Base-by-base conservation (phyloP, 2,329 filamentous ascomycete species). In the Exophiala mesophila region DNA sequence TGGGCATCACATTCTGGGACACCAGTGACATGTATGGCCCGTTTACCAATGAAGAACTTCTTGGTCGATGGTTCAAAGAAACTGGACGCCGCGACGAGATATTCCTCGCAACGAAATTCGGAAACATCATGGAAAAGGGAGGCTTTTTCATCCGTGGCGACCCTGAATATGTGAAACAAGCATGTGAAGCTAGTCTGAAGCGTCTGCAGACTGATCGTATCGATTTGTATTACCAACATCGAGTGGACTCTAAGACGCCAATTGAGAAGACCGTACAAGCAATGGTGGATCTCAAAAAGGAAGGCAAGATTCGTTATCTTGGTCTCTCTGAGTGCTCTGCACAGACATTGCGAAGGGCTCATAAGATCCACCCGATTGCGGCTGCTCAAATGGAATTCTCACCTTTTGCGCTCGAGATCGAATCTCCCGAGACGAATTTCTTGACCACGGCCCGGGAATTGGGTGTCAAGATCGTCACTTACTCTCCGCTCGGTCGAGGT, bases 381-480 rank as follows among this genome's bases (percentile, higher is more conserved):
- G 70, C 68, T 10, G 65, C 71, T 18, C 72, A 77, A 58, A 63
- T 71, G 38, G 72, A 74, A 53, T 74, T 69, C 58, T 68, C 63
- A 3, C 65, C 68, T 1, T 73, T 69, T 52, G 59, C 60, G 3
- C 55, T 65, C 9, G 69, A 71, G 41, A 71, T 73, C 40, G 72
- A 76, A 31, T 19, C 19, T 8, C 55, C 62, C 0, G 26, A 36
- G 10, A 39, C 59, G 68, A 50, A 67, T 28, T 55, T 73, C 4
- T 55, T 72, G 7, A 56, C 58, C 6, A 66, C 70, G 1, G 68
- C 67, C 39, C 39, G 41, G 15, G 72, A 89, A 58, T 63, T 83
- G 33, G 66, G 71, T 34, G 87, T 90, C 46, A 80, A 83, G 0
- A 66, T 89, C 35, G 64, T 87, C 24, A 83, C 82, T 0, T 89